Conservation (phyloP, 768 basidiomycete genomes). For the Kondoa malvinella region DNA sequence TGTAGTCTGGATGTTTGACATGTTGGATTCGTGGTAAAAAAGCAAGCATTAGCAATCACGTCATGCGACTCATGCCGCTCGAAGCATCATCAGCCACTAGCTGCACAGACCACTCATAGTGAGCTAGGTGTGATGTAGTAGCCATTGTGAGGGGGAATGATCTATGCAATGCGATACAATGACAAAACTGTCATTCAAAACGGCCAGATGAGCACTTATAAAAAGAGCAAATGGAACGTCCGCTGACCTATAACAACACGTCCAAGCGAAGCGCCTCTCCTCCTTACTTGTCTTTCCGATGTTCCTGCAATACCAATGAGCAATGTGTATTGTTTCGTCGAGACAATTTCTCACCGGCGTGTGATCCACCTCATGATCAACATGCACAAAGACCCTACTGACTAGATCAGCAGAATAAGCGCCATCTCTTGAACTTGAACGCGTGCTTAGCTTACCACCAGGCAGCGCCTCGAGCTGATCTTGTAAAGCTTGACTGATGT, state of each 20-base stretch:
- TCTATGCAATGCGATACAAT: too few relatives aligned
- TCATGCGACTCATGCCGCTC: too few relatives aligned
- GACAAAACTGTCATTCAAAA: too few relatives aligned
- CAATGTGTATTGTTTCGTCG: not conserved
- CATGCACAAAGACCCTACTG: slow-evolving; percentile 1
- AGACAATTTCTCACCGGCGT: too few relatives aligned
- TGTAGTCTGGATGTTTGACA: slow-evolving; percentile 3
- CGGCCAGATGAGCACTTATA: too few relatives aligned
- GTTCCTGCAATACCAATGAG: not conserved
- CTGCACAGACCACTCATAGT: not conserved
- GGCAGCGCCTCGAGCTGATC: slow-evolving; percentile 31
- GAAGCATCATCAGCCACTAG: too few relatives aligned
- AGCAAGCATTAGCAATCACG: not conserved
- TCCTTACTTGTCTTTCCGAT: slow-evolving; percentile 3
- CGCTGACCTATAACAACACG: too few relatives aligned
- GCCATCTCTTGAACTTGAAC: slow-evolving; percentile 14
- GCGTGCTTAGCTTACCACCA: slow-evolving; percentile 19
- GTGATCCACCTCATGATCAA: slow-evolving; percentile 7
- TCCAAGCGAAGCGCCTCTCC: too few relatives aligned
- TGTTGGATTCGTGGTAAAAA: not conserved
- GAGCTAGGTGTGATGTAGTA: too few relatives aligned
- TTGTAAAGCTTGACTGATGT: slow-evolving; percentile 30
- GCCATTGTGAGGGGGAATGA: too few relatives aligned
- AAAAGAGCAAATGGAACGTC: too few relatives aligned
- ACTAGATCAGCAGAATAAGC: slow-evolving; percentile 17